Conservation (phyloP, 164 flowering plant genomes). For the Liriodendron chinense region DNA sequence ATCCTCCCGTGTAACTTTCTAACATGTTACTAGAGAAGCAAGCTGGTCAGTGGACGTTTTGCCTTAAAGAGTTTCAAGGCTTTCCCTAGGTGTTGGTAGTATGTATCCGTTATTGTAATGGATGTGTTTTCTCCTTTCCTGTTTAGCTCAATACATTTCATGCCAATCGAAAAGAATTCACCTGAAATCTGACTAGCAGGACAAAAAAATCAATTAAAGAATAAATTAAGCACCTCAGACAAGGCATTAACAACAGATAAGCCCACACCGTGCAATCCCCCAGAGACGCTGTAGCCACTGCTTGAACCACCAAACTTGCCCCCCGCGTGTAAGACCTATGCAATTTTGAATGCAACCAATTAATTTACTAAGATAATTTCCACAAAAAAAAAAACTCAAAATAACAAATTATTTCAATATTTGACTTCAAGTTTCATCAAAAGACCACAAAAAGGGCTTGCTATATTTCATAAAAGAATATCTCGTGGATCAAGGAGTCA, state of each 20-base stretch:
- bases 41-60: background rate
- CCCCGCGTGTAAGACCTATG: constrained; percentile 97
- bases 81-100: background rate
- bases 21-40: background rate
- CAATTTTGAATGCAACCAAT: background rate
- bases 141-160: too few relatives aligned
- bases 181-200: background rate
- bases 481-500: background rate
- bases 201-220: background rate
- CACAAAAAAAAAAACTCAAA: background rate
- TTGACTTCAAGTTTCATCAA: background rate
- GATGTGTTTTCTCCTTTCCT: too few relatives aligned
- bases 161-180: background rate
- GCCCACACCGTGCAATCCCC: constrained; percentile 98
- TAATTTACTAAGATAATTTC: too few relatives aligned
- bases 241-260: constrained; percentile 97
- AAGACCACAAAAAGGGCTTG: background rate
- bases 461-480: background rate
- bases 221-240: constrained; percentile 66
- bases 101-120: too few relatives aligned
- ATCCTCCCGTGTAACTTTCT: background rate
- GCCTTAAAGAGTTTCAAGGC: background rate
- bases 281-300: constrained; percentile 95
- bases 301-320: constrained; percentile 99
- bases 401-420: background rate